Evolutionary conservation across 2,329 filamentous ascomycete species (phyloP), one percentile per base, ranked within the genome.

Genomic region (Dactylellina sp.): DNA sequence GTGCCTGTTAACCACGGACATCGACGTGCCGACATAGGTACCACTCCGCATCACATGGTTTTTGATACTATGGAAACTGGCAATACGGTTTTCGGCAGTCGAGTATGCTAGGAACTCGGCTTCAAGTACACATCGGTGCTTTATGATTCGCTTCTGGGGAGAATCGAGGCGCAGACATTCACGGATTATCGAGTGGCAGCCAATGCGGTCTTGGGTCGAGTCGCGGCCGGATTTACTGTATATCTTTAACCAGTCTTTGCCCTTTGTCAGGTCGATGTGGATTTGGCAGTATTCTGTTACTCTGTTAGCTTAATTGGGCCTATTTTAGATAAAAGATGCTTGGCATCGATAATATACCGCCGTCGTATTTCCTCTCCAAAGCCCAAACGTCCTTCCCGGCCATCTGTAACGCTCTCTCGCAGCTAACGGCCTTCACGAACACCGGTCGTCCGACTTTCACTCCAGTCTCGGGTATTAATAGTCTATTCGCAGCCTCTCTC

Each of bases 161-260:
- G 82, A 81, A 1, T 88, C 88, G 35, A 96, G 83, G 6, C 84
- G 84, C 3, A 96, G 82, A 2, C 89, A 89, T 2, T 87, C 82
- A 42, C 85, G 83, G 64, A 97, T 88, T 0, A 85, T 85, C 1
- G 85, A 84, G 62, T 59, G 32, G 6, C 63, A 60, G 22, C 83
- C 83, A 9, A 80, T 77, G 35, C 90, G 86, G 80, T 96, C 93
- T 57, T 82, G 79, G 0, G 92, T 97, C 47, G 92, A 94, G 76
- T 97, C 91, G 79, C 95, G 96, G 68, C 93, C 92, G 78, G 92
- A 95, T 80, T 97, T 97, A 7, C 92, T 96, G 79, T 95, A 97
- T 28, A 97, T 94, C 75, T 90, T 89, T 25, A 96, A 87, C 52
- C 84, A 86, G 0, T 68, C 79, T 50, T 12, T 64, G 14, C 82